Evolutionary conservation across 2,329 filamentous ascomycete species (phyloP), one percentile per base, ranked within the genome.

Genomic region (Claviceps maximensis): DNA sequence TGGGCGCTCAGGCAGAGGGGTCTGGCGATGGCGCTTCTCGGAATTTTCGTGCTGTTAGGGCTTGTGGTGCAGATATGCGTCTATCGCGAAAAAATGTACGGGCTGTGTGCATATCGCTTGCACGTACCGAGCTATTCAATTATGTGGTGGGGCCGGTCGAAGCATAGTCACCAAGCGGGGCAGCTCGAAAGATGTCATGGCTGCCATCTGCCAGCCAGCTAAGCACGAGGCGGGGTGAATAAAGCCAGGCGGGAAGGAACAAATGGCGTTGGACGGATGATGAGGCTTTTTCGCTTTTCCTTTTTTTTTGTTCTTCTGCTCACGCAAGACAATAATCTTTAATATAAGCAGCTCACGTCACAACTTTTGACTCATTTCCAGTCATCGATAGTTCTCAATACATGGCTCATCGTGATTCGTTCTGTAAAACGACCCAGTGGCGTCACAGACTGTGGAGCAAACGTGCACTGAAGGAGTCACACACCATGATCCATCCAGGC

Each of bases 11-110:
- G 47, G 52, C 64, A 63, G 60, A 61, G 58, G 60, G 60, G 62
- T 55, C 60, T 40, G 53, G 29, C 21, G 49, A 51, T 51, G 58
- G 58, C 54, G 57, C 57, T 59, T 61, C 55, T 58, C 44, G 51
- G 60, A 65, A 65, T 67, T 67, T 67, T 66, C 60, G 67, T 65
- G 63, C 59, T 61, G 56, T 68, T 66, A 67, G 69, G 66, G 67
- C 64, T 69, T 69, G 65, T 65, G 63, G 65, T 67, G 63, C 58
- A 53, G 58, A 59, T 62, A 63, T 58, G 59, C 54, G 56, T 55
- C 57, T 65, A 62, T 54, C 53, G 48, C 50, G 54, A 38, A 59
- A 53, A 53, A 13, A 1, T 3, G 47, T 51, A 46, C 41, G 58
- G 58, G 52, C 27, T 65, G 63, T 52, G 45, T 63, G 62, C 61